These are phyloP conservation scores for Lepidium sativum DNA, from an alignment of 345 rosid species.

Conservation along the genomic window DNA sequence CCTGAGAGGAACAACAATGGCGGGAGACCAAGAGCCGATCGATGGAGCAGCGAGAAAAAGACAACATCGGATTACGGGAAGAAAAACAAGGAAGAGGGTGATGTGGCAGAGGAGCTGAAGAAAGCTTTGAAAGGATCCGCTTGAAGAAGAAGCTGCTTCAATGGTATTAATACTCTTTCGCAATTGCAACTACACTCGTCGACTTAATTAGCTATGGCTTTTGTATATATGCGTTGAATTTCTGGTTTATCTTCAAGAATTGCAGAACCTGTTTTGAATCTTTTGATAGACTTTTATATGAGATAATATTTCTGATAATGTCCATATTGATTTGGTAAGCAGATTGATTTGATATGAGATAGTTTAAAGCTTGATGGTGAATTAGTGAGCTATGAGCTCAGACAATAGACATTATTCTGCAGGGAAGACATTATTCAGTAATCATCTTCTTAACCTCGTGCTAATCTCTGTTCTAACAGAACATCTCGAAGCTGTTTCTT, in stretches of 20 bases:
- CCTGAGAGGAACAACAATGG: constrained; percentile 31
- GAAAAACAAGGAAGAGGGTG: constrained; percentile 36
- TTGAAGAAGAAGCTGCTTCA: constrained; percentile 3
- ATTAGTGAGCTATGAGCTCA: background rate
- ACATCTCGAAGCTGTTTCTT: too few species aligned
- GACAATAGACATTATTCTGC: too few species aligned
- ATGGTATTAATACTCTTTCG: background rate
- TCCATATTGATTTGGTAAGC: background rate
- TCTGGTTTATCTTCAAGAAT: background rate
- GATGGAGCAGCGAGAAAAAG: constrained; percentile 42
- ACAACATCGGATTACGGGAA: constrained; percentile 17
- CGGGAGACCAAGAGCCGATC: constrained; percentile 29
- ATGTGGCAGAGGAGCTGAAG: constrained; percentile 60
- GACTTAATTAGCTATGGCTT: background rate
- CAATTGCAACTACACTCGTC: too few species aligned
- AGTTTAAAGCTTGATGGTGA: background rate
- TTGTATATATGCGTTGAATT: constrained; percentile 8
- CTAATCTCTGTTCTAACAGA: too few species aligned
- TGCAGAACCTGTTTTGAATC: constrained; percentile 8
- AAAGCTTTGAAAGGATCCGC: constrained; percentile 46
- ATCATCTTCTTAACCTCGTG: too few species aligned
- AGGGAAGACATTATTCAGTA: too few species aligned
- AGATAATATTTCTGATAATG: background rate
- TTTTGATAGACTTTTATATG: background rate
- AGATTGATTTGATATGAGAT: background rate